Base-by-base conservation (phyloP, 1,284 basidiomycete species). In the Sanghuangporus baumii region DNA sequence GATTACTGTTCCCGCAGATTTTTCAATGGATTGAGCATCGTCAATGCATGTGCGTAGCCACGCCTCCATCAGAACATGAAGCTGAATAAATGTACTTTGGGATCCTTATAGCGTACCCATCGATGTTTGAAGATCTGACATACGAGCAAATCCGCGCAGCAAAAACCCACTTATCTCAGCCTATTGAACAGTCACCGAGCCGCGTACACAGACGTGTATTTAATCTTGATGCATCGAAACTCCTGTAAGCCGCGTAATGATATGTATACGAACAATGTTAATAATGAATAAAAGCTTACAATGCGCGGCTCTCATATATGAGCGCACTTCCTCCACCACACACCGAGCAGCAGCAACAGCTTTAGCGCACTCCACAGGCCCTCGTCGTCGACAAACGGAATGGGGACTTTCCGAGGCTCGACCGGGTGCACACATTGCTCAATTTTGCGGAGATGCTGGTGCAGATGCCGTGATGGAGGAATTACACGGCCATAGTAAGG, bases 61-160 rank as follows among this genome's bases (percentile, higher is more conserved):
- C 26, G 18, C 14, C 38, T 46, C 36, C 23, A 43, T 38, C 26
- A 0, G 40, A 36, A 14, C 16, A 11, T 37, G 55, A 57, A 5
- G 16, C 14, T 60, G 37, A 31, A 9, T 37, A 41, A 55, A 18
- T 52, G 7, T 57, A 18, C 38, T 12, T 2, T 18, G 16, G 48
- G 16, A 51, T 47, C 41, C 5, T 34, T 38, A 9, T 57, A 72
- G 74, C 69, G 2, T 74, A 74, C 60, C 74, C 72, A 41, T 64
- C 69, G 16, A 72, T 75, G 55, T 75, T 74, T 46, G 63, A 71
- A 43, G 69, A 71, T 55, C 65, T 70, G 31, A 69, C 66, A 20
- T 58, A 59, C 9, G 70, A 72, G 46, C 67, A 71, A 16, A 66
- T 69, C 37, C 7, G 67, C 46, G 68, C 68, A 5, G 72, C 71